Base-by-base conservation (phyloP, 2,329 filamentous ascomycete genomes). In the Pseudopithomyces maydicus region DNA sequence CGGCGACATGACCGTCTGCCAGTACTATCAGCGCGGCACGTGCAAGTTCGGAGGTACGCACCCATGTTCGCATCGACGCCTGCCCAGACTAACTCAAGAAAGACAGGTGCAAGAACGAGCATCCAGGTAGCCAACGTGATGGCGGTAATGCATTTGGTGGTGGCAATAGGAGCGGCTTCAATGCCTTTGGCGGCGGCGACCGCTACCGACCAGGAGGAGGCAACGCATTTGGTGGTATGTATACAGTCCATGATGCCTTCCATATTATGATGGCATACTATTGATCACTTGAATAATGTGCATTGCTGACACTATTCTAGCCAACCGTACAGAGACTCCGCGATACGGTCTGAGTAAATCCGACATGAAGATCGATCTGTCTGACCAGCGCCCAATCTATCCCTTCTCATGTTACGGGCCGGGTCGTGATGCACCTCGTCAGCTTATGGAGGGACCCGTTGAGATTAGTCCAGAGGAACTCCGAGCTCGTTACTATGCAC, bases 401-500 rank as follows among this genome's bases (percentile, higher is more conserved):
- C 88, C 95, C 4, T 83, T 97, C 22, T 97, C 93, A 1, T 84
- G 89, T 20, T 98, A 97, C 74, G 91, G 88, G 0, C 92, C 93
- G 0, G 90, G 89, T 3, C 84, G 81, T 67, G 85, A 92, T 65
- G 86, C 90, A 1, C 93, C 93, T 0, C 86, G 86, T 17, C 92
- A 97, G 75, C 82, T 97, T 1, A 93, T 97, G 68, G 92, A 92
- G 51, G 92, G 92, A 1, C 82, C 85, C 6, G 84, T 92, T 17
- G 94, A 98, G 74, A 89, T 92, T 74, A 96, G 92, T 69, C 89
- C 90, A 39, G 94, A 98, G 74, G 94, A 98, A 76, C 84, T 96
- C 72, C 85, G 92, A 48, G 72, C 93, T 26, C 78, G 81, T 20
- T 88, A 92, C 70, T 93, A 94, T 69, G 80, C 87, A 51, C 85